Percentiles rank a stretch among this genome's conserved stretches.
These are phyloP conservation scores for Bromus sterilis DNA, from an alignment of 176 grass and related monocot species.

Conservation along the genomic window DNA sequence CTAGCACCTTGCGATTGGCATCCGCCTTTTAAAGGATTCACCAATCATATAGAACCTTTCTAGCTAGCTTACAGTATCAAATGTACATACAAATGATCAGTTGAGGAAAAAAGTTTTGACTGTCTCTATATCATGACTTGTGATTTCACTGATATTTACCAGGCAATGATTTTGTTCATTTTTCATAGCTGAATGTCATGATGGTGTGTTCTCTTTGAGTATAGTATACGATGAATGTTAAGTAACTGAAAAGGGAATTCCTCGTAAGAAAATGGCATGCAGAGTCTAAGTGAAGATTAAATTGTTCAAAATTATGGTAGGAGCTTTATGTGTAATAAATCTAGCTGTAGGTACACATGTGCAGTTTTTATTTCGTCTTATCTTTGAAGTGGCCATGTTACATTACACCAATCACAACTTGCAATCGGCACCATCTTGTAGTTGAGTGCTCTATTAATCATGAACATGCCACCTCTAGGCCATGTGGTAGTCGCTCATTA, in stretches of 20 bases:
- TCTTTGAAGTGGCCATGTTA: neutral
- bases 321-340: neutral
- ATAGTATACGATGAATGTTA: neutral
- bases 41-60: neutral
- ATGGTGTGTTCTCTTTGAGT: neutral
- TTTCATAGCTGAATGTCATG: neutral
- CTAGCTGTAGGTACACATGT: neutral
- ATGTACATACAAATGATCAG: slow-evolving; percentile 5
- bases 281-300: neutral
- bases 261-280: neutral
- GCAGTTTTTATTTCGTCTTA: neutral
- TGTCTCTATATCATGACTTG: neutral
- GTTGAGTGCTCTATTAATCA: neutral
- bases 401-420: neutral
- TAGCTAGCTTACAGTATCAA: neutral
- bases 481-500: neutral
- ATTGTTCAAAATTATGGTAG: neutral
- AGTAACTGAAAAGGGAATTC: neutral
- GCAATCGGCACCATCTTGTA: neutral
- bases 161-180: too few relatives aligned
- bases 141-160: neutral
- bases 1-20: neutral
- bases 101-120: neutral
- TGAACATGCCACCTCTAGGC: neutral
- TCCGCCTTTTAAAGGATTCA: slow-evolving; percentile 18